Conservation (phyloP, 495 filamentous ascomycete species). For the Thozetella sp. region DNA sequence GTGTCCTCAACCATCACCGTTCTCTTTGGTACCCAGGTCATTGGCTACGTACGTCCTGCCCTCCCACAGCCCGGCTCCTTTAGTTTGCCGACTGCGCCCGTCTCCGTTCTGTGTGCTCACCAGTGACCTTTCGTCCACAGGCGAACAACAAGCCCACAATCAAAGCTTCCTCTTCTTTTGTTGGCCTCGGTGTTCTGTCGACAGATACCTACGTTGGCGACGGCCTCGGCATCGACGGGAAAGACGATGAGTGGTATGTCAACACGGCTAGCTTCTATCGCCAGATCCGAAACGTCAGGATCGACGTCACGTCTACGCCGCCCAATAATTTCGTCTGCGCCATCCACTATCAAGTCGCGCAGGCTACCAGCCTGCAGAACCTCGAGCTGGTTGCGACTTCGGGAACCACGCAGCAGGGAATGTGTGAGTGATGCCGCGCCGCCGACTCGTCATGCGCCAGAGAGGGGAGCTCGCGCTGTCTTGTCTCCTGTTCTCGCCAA, state of each 20-base stretch:
- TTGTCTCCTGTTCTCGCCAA: constrained; percentile 76
- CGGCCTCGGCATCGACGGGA: constrained; percentile 13
- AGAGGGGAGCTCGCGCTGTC: no score
- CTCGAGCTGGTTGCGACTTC: constrained; percentile 55
- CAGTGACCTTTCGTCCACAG: no score
- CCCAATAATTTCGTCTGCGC: constrained; percentile 82
- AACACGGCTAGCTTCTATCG: constrained; percentile 98
- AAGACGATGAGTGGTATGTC: constrained; percentile 57
- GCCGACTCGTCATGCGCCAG: no score
- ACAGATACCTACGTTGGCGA: constrained; percentile 71
- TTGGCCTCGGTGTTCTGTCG: constrained; percentile 85
- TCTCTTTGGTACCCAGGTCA: no score
- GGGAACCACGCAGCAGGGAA: no score
- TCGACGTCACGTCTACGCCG: constrained; percentile 77
- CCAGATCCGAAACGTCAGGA: constrained; percentile 84
- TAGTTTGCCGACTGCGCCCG: no score
- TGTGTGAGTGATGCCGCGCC: no score
- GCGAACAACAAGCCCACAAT: constrained; percentile 69
- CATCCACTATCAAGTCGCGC: no score
- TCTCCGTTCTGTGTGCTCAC: no score
- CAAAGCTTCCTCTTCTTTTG: constrained; percentile 67
- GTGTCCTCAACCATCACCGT: no score
- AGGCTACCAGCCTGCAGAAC: constrained; percentile 84
- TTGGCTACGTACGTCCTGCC: no score
- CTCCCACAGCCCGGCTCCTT: no score